Evolutionary conservation across 1,284 basidiomycete species (phyloP), one percentile per base, ranked within the genome.

Genomic region (Tilletiaria anomala): DNA sequence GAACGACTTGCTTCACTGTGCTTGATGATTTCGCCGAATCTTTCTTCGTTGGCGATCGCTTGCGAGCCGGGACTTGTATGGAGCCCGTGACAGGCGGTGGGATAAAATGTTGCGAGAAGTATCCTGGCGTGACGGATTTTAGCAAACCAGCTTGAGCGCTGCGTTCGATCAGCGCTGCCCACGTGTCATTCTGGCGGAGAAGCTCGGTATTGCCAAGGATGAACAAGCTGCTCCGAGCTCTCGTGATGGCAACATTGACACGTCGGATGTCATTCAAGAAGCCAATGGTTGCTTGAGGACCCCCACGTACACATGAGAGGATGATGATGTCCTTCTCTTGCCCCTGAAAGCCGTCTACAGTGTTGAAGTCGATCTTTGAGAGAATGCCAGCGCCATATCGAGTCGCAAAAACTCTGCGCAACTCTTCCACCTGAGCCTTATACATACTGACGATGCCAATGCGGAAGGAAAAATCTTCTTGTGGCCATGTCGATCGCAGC

Each of bases 371-470:
- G 33, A 97, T 78, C 22, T 75, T 77, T 12, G 57, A 44, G 3
- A 44, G 21, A 19, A 93, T 80, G 17, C 79, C 76, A 18, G 70
- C 64, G 0, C 87, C 88, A 62, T 85, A 94, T 8, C 75, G 73
- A 43, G 73, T 68, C 41, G 74, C 70, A 58, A 97, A 97, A 4
- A 74, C 71, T 5, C 75, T 72, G 38, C 78, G 77, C 32, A 99
- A 70, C 62, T 87, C 83, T 21, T 70, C 56, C 21, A 96, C 77
- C 67, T 99, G 93, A 4, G 83, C 88, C 35, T 82, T 81, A 62
- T 99, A 99, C 80, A 93, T 93, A 1, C 86, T 83, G 39, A 97
- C 82, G 32, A 97, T 74, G 16, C 91, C 93, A 40, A 99, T 75
- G 32, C 80, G 76, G 55, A 79, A 78, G 48, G 79, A 78, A 37